Conservation (phyloP, 495 filamentous ascomycete genomes). For the Chlorociboria aeruginascens region DNA sequence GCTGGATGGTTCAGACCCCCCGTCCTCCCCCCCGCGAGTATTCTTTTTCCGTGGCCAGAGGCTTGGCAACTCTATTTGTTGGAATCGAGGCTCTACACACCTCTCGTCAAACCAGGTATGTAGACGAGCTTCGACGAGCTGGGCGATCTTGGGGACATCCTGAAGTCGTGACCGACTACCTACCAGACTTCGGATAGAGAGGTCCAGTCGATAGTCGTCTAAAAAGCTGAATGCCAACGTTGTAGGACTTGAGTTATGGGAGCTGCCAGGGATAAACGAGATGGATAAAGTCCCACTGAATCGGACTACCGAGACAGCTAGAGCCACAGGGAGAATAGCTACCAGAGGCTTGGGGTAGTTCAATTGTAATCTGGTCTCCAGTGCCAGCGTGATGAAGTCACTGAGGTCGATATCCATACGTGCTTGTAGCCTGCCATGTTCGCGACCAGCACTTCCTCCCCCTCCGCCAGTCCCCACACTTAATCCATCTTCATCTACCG, state of each 20-base stretch:
- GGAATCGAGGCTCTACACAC: constrained; percentile 88
- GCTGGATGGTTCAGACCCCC: constrained; percentile 14
- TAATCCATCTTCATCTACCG: constrained; percentile 61
- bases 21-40: constrained; percentile 50
- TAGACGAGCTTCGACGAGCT: constrained; percentile 79
- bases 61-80: constrained; percentile 86
- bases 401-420: constrained; percentile 93
- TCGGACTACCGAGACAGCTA: constrained; percentile 81
- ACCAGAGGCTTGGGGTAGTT: constrained; percentile 86
- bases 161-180: constrained; percentile 81
- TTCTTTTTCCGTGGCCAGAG: constrained; percentile 88
- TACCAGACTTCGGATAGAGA: constrained; percentile 82
- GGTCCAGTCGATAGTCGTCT: constrained; percentile 88
- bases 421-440: constrained; percentile 69
- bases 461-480: constrained; percentile 7
- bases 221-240: constrained; percentile 91
- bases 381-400: constrained; percentile 84
- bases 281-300: constrained; percentile 92
- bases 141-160: constrained; percentile 95
- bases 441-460: constrained; percentile 17
- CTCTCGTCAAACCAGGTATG: constrained; percentile 97
- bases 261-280: constrained; percentile 62
- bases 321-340: constrained; percentile 83
- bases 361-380: constrained; percentile 86
- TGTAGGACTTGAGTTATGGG: constrained; percentile 39